Evolutionary conservation across 169 alveolate species (phyloP).

Genomic region (Plasmodium malariae): DNA sequence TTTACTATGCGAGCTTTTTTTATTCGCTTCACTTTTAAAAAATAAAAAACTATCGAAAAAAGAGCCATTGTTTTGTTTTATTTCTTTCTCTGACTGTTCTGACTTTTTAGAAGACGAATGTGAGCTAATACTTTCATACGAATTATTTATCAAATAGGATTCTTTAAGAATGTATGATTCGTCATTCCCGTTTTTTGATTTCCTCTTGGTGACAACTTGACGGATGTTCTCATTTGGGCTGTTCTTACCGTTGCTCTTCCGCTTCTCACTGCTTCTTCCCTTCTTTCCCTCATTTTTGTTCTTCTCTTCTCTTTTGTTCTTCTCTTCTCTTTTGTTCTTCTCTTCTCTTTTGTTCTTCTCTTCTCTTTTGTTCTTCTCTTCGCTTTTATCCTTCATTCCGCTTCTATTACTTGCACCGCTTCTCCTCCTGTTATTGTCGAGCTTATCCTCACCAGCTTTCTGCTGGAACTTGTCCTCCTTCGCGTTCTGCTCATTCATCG

Average conservation of each 20-base stretch:
- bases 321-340: background rate
- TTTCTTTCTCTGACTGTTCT: background rate
- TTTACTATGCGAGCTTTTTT: constrained; percentile 22
- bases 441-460: background rate
- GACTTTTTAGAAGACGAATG: background rate
- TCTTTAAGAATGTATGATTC: background rate
- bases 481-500: constrained; percentile 3
- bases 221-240: background rate
- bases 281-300: background rate
- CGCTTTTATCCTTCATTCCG: background rate
- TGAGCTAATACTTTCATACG: background rate
- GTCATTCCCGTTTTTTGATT: background rate
- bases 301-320: background rate
- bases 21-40: constrained; percentile 23
- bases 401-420: background rate
- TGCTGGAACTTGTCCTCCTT: background rate
- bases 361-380: background rate
- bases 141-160: constrained; percentile 5
- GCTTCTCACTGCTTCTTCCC: background rate
- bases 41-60: constrained; percentile 42
- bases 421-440: background rate
- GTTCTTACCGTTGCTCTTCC: background rate
- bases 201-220: background rate
- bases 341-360: background rate
- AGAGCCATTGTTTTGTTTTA: constrained; percentile 12